Conservation (phyloP, 2,329 filamentous ascomycete species). For the Arthroderma sp. region DNA sequence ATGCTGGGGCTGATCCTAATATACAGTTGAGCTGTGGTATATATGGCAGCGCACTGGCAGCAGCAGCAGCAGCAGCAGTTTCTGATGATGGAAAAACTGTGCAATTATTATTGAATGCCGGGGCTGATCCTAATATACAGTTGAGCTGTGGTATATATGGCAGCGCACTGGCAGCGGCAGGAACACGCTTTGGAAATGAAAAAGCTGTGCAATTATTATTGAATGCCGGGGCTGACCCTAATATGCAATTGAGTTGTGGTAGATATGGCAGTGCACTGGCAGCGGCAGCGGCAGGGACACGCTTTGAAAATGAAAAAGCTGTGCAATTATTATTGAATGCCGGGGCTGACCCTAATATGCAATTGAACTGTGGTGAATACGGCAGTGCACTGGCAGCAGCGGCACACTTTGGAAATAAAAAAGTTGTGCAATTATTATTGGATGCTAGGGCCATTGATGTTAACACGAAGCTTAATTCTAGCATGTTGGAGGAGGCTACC, state of each 20-base stretch:
- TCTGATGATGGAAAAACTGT: neutral
- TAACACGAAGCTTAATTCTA: neutral
- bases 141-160: neutral
- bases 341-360: constrained; percentile 13
- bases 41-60: constrained; percentile 6
- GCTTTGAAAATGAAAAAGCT: constrained; percentile 4
- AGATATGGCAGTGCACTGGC: neutral
- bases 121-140: neutral
- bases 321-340: constrained; percentile 6
- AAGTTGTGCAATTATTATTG: constrained; percentile 7
- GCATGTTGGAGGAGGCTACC: too few relatives aligned
- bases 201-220: neutral
- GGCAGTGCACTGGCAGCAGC: constrained; percentile 5
- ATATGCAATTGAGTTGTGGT: neutral
- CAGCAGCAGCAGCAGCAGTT: neutral
- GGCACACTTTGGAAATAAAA: neutral
- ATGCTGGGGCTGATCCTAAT: constrained; percentile 7
- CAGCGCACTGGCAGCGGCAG: neutral
- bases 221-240: neutral
- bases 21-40: constrained; percentile 2
- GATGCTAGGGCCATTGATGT: constrained; percentile 8
- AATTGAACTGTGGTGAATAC: neutral
- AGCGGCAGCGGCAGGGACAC: neutral
- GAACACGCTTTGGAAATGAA: neutral
- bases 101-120: neutral